Percentiles rank a stretch among this genome's conserved stretches.
phyloP scores from a whole-genome alignment of 2,329 filamentous ascomycete species.

The Sarocladium kiliense region DNA sequence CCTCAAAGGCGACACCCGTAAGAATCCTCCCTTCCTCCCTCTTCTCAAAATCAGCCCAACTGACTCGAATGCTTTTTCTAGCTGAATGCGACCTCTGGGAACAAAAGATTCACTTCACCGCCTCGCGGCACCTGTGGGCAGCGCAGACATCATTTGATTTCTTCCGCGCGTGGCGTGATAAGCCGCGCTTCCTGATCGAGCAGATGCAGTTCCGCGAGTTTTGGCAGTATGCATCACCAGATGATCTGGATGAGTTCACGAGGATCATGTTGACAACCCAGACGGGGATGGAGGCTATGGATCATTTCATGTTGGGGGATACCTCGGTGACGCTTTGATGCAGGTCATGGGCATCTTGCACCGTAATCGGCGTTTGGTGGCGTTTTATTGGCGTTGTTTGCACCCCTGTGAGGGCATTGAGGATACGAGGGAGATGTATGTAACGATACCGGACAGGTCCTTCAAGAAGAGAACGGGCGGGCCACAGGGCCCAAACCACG shows the following conservation, averaged over 20 bases:
- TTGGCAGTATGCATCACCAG: conserved; percentile 29
- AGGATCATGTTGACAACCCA: conserved; percentile 31
- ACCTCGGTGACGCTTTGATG: not conserved
- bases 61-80: not conserved
- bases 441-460: too few species aligned
- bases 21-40: conserved; percentile 10
- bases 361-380: too few species aligned
- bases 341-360: too few species aligned
- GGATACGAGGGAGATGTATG: too few species aligned
- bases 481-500: too few species aligned
- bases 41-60: not conserved
- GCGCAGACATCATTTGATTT: conserved; percentile 35
- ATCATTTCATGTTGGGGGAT: conserved; percentile 30
- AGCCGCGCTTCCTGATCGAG: conserved; percentile 30
- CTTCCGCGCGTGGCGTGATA: conserved; percentile 37
- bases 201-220: conserved; percentile 30
- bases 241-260: conserved; percentile 35
- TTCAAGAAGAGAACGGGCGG: too few species aligned
- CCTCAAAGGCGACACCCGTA: conserved; percentile 27
- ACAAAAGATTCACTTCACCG: conserved; percentile 23
- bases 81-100: not conserved
- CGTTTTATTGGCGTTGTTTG: too few species aligned
- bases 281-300: conserved; percentile 28
- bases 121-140: conserved; percentile 38
- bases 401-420: too few species aligned